Conservation (phyloP, 139 green algal species). For the Coccomyxa sp. region DNA sequence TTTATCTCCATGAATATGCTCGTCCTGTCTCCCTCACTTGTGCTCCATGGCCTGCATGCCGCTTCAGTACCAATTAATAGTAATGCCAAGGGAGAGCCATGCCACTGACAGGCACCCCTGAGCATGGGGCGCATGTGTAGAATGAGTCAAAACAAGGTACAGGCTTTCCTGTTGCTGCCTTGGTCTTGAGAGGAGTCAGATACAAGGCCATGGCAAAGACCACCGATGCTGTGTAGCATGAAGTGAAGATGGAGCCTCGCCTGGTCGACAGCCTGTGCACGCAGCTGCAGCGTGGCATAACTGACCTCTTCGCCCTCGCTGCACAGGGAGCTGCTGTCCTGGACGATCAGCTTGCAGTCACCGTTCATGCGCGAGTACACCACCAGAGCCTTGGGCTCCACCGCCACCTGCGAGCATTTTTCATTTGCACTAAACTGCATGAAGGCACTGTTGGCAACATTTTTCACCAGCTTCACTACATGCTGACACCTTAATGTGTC, state of each 20-base stretch:
- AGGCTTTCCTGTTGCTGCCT: neutral
- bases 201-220: neutral
- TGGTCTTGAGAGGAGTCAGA: neutral
- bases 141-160: neutral
- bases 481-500: neutral
- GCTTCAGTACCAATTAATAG: no score
- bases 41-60: neutral
- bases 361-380: conserved; percentile 23
- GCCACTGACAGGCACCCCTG: no score
- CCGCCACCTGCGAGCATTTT: conserved; percentile 16
- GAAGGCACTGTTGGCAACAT: neutral
- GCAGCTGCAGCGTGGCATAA: conserved; percentile 41
- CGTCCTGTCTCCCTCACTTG: neutral
- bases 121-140: neutral
- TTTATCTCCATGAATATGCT: neutral
- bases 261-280: neutral
- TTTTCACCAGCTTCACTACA: neutral
- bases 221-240: neutral
- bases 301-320: conserved; percentile 32
- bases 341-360: conserved; percentile 20
- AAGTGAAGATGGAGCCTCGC: neutral
- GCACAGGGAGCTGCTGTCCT: conserved; percentile 22
- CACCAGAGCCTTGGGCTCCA: conserved; percentile 26
- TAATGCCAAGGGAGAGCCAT: neutral
- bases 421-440: neutral